Percentiles rank a stretch among this genome's conserved stretches.
Conservation (phyloP, 192 early-diverging fungal genomes). For the Mortierella hygrophila region DNA sequence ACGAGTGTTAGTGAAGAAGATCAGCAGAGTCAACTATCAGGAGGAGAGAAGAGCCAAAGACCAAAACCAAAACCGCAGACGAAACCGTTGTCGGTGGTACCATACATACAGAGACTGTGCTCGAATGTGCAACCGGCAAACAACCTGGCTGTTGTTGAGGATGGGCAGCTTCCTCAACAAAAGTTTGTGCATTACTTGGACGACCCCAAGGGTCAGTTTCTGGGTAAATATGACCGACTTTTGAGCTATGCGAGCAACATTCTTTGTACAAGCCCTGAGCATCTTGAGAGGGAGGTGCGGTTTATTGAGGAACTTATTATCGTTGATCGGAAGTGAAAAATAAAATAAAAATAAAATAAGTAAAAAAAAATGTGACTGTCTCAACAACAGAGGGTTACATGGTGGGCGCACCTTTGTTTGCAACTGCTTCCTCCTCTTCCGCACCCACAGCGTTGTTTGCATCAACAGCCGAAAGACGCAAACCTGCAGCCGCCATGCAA, state of each 20-base stretch:
- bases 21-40: neutral
- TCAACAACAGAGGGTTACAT: neutral
- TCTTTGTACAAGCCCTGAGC: neutral
- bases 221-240: slow-evolving; percentile 32
- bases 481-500: slow-evolving; percentile 23
- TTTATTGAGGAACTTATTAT: neutral
- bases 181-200: slow-evolving; percentile 35
- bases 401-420: neutral
- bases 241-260: slow-evolving; percentile 36
- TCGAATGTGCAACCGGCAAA: slow-evolving; percentile 14
- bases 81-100: neutral
- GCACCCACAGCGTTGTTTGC: neutral
- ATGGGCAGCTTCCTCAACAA: slow-evolving; percentile 12
- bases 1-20: neutral
- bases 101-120: slow-evolving; percentile 30
- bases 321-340: neutral
- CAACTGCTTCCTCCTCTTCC: neutral
- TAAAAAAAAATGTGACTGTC: neutral
- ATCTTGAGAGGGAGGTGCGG: slow-evolving; percentile 8
- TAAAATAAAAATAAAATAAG: neutral
- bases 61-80: neutral
- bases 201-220: slow-evolving; percentile 1
- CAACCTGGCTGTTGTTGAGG: neutral
- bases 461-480: neutral
- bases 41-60: neutral